Percentiles rank a stretch among this genome's conserved stretches.
Conservation (phyloP, 2,329 filamentous ascomycete genomes). For the Nothophoma quercina region DNA sequence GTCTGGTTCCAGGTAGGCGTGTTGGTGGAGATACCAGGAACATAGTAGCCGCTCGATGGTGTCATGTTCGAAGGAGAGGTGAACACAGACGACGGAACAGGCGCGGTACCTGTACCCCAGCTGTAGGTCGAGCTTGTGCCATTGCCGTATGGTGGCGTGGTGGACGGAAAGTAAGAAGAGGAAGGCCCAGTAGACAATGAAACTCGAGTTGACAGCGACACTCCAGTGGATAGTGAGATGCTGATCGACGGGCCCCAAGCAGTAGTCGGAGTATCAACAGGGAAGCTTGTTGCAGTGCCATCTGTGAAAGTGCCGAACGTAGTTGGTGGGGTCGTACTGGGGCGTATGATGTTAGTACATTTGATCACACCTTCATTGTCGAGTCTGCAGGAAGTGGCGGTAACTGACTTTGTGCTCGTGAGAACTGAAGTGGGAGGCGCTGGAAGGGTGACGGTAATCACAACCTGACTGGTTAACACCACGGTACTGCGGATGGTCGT, state of each 20-base stretch:
- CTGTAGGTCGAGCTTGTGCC: neutral
- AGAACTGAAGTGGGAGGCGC: neutral
- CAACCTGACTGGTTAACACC: constrained; percentile 6
- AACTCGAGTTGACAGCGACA: neutral
- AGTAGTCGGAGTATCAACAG: constrained; percentile 17
- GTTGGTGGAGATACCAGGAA: neutral
- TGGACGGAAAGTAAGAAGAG: constrained; percentile 5
- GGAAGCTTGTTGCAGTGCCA: constrained; percentile 29
- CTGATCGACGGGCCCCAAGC: constrained; percentile 1
- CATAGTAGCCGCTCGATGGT: constrained; percentile 8
- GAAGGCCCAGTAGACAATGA: constrained; percentile 4
- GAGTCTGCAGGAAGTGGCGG: neutral
- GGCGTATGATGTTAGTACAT: constrained; percentile 9
- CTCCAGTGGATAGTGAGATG: constrained; percentile 1
- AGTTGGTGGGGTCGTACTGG: constrained; percentile 7
- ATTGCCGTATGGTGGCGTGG: constrained; percentile 11
- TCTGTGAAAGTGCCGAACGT: constrained; percentile 25
- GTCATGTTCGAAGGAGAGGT: constrained; percentile 5
- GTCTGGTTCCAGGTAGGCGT: constrained; percentile 2
- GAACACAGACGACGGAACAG: neutral
- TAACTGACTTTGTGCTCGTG: constrained; percentile 21
- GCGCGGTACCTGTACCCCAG: neutral
- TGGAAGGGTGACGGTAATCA: constrained; percentile 9
- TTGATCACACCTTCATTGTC: constrained; percentile 1
- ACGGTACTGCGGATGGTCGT: constrained; percentile 9